These are phyloP conservation scores for Pulveroboletus sp. DNA, from an alignment of 768 basidiomycete species.

Conservation along the genomic window DNA sequence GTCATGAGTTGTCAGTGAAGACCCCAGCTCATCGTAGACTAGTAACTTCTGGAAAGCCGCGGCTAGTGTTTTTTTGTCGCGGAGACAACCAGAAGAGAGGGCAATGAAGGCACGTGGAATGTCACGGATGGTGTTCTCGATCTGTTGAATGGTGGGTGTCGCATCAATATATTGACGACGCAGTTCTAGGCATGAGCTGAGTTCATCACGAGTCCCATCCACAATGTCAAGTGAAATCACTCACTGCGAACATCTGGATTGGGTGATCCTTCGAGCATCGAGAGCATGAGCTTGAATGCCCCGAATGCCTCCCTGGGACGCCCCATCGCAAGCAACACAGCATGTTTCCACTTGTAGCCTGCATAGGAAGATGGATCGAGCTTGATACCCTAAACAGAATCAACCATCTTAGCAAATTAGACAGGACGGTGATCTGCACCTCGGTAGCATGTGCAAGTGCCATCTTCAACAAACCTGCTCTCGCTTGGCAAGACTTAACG, in stretches of 20 bases:
- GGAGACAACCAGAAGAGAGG: not conserved
- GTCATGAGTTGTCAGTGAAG: too few species aligned
- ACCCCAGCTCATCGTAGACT: too few species aligned
- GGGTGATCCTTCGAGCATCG: not conserved
- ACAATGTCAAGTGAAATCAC: not conserved
- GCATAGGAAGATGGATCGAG: not conserved
- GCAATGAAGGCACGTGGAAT: not conserved
- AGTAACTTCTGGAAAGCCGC: too few species aligned
- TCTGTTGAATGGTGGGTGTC: not conserved
- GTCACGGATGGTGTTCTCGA: not conserved
- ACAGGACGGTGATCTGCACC: not conserved
- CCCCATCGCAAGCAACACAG: not conserved
- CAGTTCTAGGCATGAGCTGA: not conserved
- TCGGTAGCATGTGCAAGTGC: constrained; percentile 4
- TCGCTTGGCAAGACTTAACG: constrained; percentile 3
- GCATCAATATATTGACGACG: too few species aligned
- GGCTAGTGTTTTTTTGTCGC: too few species aligned
- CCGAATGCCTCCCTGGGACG: not conserved
- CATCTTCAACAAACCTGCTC: not conserved
- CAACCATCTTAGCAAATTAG: not conserved
- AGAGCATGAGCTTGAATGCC: not conserved
- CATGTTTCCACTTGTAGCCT: constrained; percentile 3
- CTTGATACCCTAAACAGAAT: not conserved
- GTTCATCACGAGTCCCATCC: not conserved
- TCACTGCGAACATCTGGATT: not conserved